These are phyloP conservation scores for Leccinum rimulosum DNA, from an alignment of 768 basidiomycete genomes.

Conservation along the genomic window DNA sequence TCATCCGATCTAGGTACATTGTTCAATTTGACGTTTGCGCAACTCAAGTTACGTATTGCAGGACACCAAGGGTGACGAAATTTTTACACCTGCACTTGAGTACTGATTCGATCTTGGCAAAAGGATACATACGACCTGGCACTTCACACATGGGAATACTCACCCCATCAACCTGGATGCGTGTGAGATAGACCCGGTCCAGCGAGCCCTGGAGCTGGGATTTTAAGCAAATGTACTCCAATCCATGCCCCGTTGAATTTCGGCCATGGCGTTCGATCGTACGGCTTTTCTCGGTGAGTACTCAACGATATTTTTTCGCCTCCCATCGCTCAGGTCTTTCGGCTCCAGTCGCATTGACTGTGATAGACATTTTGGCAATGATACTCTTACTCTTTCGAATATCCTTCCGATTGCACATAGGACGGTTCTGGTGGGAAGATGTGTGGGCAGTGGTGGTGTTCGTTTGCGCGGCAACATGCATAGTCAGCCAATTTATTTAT, in stretches of 20 bases:
- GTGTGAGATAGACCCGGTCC: not conserved
- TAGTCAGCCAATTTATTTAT: not conserved
- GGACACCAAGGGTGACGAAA: not conserved
- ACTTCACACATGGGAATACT: not conserved
- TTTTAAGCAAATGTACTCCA: not conserved
- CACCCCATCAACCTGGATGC: not conserved
- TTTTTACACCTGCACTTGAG: not conserved
- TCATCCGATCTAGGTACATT: not conserved
- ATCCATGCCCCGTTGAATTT: not conserved
- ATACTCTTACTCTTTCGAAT: constrained; percentile 17
- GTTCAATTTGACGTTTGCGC: not conserved
- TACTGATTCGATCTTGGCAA: not conserved
- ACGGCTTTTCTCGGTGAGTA: not conserved
- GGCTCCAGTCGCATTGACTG: constrained; percentile 4
- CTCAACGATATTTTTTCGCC: not conserved
- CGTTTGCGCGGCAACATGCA: not conserved
- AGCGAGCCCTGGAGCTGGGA: not conserved
- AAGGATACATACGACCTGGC: not conserved
- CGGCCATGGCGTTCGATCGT: not conserved
- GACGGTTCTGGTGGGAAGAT: constrained; percentile 27
- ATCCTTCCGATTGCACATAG: constrained; percentile 12
- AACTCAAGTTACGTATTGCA: not conserved
- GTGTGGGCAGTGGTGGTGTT: constrained; percentile 13
- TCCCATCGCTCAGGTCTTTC: not conserved
- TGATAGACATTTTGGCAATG: constrained; percentile 4